These are phyloP conservation scores for Hypoxylon fragiforme DNA, from an alignment of 495 filamentous ascomycete genomes.

Conservation along the genomic window DNA sequence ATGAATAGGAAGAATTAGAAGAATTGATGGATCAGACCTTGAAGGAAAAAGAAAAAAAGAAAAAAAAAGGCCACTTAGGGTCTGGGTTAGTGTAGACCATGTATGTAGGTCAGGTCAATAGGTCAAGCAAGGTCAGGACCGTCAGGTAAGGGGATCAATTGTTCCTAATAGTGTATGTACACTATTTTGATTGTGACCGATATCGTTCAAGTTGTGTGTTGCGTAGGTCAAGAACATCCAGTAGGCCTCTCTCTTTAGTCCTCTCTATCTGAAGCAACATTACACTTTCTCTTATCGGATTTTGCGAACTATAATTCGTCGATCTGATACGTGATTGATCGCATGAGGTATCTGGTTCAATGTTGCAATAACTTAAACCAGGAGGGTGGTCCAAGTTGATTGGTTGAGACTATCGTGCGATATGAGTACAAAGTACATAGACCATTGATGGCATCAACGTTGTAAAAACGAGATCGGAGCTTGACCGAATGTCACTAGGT, in stretches of 20 bases:
- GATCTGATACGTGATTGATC: conserved; percentile 34
- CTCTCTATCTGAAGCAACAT: conserved; percentile 6
- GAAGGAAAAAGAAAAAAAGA: too few species aligned
- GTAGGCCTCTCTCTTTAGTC: too few species aligned
- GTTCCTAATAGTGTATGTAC: too few species aligned
- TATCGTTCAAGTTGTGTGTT: too few species aligned
- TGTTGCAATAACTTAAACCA: conserved; percentile 22
- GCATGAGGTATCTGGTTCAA: conserved; percentile 20
- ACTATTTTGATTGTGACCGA: too few species aligned
- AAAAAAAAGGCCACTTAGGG: too few species aligned
- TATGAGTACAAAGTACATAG: conserved; percentile 29
- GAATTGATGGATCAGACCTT: neutral
- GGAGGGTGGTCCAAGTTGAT: conserved; percentile 14
- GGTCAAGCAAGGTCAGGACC: too few species aligned
- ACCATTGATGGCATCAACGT: too few species aligned
- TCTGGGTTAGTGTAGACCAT: too few species aligned
- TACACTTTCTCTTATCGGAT: conserved; percentile 25
- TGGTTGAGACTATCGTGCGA: conserved; percentile 23
- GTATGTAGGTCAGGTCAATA: too few species aligned
- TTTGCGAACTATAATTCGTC: conserved; percentile 22
- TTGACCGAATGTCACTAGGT: conserved; percentile 26
- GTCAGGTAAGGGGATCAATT: too few species aligned
- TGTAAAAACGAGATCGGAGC: conserved; percentile 37
- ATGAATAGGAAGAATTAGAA: conserved; percentile 11
- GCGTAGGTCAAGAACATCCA: too few species aligned